These are phyloP conservation scores for Boletus pseudopeckii DNA, from an alignment of 768 basidiomycete species.

Conservation along the genomic window DNA sequence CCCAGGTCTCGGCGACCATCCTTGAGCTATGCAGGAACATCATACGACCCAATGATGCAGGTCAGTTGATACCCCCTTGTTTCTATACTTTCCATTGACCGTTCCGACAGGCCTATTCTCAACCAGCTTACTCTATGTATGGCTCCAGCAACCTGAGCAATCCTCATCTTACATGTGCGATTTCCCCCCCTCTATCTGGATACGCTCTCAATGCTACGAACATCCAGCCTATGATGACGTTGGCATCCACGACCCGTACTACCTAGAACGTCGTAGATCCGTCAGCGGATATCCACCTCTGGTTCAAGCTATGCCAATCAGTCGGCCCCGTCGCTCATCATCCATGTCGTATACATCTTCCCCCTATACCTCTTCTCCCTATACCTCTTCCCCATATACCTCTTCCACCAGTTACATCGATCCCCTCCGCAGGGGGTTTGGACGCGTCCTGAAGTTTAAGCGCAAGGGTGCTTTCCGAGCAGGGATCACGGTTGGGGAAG, in stretches of 20 bases:
- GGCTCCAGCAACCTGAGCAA: slow-evolving; percentile 37
- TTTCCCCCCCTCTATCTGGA: not conserved
- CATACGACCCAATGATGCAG: slow-evolving; percentile 43
- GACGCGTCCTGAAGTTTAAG: slow-evolving; percentile 65
- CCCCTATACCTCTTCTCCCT: slow-evolving; percentile 29
- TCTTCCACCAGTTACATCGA: slow-evolving; percentile 30
- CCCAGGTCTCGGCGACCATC: slow-evolving; percentile 33
- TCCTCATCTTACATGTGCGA: slow-evolving; percentile 41
- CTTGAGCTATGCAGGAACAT: slow-evolving; percentile 32
- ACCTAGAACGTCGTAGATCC: slow-evolving; percentile 29
- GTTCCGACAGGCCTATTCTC: slow-evolving; percentile 34
- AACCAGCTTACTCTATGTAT: slow-evolving; percentile 47
- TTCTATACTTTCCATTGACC: slow-evolving; percentile 4
- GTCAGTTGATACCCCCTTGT: slow-evolving; percentile 29
- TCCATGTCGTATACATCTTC: slow-evolving; percentile 38
- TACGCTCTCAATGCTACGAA: not conserved
- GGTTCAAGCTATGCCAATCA: slow-evolving; percentile 19
- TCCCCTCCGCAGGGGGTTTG: slow-evolving; percentile 46
- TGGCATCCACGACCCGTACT: slow-evolving; percentile 48
- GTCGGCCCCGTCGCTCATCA: slow-evolving; percentile 37
- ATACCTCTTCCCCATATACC: too few relatives aligned
- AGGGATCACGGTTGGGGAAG: slow-evolving; percentile 66
- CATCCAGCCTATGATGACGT: slow-evolving; percentile 54
- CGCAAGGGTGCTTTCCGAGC: slow-evolving; percentile 63
- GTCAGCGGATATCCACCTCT: slow-evolving; percentile 21